Conservation (phyloP, 768 basidiomycete genomes). For the Tulasnella sp. region DNA sequence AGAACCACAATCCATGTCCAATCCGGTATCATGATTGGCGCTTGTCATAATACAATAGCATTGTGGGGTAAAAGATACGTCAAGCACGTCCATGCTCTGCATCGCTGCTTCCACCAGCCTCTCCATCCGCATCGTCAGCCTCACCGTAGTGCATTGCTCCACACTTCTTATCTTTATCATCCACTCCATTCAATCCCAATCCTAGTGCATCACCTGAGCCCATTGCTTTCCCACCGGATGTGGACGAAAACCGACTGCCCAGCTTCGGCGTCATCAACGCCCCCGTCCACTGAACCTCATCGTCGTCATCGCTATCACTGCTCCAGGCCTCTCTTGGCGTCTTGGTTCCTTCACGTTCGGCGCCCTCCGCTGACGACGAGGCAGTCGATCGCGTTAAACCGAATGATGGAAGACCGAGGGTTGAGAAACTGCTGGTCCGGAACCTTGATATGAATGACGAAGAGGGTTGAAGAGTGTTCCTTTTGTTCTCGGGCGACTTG, state of each 20-base stretch:
- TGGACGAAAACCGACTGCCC: not conserved
- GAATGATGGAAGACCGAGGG: not conserved
- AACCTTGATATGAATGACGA: not conserved
- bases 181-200: not conserved
- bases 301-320: constrained; percentile 5
- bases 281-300: not conserved
- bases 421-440: not conserved
- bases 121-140: not conserved
- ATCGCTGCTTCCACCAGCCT: not conserved
- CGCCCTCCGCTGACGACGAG: not conserved
- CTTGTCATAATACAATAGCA: too few relatives aligned
- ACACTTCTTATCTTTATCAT: not conserved
- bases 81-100: not conserved
- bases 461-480: not conserved
- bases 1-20: too few relatives aligned
- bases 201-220: not conserved
- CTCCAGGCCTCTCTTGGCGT: not conserved
- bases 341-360: too few relatives aligned
- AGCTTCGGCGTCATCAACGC: constrained; percentile 4
- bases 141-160: not conserved
- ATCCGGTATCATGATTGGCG: too few relatives aligned
- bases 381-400: too few relatives aligned
- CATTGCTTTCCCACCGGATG: not conserved
- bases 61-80: too few relatives aligned
- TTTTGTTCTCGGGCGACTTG: not conserved